phyloP scores from a whole-genome alignment of 1,139 yeast species.

The Sugiyamaella japonica region DNA sequence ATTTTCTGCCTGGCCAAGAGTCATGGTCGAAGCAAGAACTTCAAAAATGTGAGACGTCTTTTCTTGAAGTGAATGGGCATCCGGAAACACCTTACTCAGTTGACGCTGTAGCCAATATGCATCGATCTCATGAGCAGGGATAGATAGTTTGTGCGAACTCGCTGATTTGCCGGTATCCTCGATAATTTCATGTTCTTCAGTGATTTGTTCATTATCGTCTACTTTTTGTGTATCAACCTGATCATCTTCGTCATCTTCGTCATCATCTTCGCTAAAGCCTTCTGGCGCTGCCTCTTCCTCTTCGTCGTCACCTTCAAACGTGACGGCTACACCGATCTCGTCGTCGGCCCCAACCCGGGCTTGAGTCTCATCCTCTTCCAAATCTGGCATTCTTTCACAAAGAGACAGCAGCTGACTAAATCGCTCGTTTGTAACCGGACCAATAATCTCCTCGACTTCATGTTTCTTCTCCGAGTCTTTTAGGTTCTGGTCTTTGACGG shows the following conservation, averaged over 20 bases:
- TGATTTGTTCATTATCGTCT: conserved; percentile 36
- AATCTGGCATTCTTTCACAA: conserved; percentile 60
- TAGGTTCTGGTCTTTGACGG: conserved; percentile 52
- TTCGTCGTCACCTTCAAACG: conserved; percentile 44
- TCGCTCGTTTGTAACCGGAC: conserved; percentile 47
- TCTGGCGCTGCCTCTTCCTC: conserved; percentile 40
- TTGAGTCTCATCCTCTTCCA: conserved; percentile 38
- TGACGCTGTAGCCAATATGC: conserved; percentile 53
- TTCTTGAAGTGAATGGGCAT: conserved; percentile 43
- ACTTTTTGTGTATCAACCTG: conserved; percentile 34
- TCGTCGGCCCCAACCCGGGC: conserved; percentile 37
- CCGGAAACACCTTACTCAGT: conserved; percentile 43
- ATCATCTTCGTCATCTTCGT: conserved; percentile 41
- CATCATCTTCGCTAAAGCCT: conserved; percentile 27
- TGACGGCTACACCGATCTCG: conserved; percentile 50
- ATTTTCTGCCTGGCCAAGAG: conserved; percentile 51
- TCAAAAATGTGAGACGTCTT: conserved; percentile 38
- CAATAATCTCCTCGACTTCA: conserved; percentile 52
- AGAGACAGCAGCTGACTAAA: conserved; percentile 57
- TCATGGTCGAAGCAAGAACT: conserved; percentile 41
- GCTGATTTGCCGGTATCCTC: conserved; percentile 14
- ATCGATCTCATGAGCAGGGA: conserved; percentile 46
- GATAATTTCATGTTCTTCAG: conserved; percentile 8
- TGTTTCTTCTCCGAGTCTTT: conserved; percentile 46
- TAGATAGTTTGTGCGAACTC: not conserved